Conservation (phyloP, 148 eudicot genomes). For the Pharnaceum exiguum region DNA sequence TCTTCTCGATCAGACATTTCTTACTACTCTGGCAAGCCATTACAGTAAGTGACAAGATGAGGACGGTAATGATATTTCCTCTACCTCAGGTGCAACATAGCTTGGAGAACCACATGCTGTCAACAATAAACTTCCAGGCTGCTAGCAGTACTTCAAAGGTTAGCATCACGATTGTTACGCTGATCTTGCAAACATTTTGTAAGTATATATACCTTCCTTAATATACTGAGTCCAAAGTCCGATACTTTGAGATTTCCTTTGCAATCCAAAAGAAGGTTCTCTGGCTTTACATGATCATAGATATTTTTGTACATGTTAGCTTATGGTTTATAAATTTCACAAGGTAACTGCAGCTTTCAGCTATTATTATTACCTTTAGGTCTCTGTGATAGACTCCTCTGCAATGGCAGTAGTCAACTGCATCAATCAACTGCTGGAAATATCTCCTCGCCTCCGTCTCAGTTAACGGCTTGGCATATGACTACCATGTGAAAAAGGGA, state of each 20-base stretch:
- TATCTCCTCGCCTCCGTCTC: constrained; percentile 38
- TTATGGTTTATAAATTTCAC: neutral
- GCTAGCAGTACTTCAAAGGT: neutral
- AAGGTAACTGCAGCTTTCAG: neutral
- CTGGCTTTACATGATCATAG: constrained; percentile 37
- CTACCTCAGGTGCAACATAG: constrained; percentile 50
- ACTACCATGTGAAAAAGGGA: constrained; percentile 13
- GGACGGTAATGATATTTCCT: neutral
- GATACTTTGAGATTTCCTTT: constrained; percentile 56
- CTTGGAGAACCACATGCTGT: constrained; percentile 48
- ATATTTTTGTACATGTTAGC: neutral
- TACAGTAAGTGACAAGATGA: neutral
- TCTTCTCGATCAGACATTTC: neutral
- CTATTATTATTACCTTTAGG: constrained; percentile 25
- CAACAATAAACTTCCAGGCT: constrained; percentile 38
- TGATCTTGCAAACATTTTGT: neutral
- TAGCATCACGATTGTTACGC: neutral
- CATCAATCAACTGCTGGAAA: constrained; percentile 58
- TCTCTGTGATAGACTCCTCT: constrained; percentile 45
- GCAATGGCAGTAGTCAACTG: constrained; percentile 37
- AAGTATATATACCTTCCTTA: constrained; percentile 31
- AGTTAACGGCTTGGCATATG: constrained; percentile 24
- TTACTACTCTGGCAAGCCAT: neutral
- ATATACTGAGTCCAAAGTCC: constrained; percentile 56
- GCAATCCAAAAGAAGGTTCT: constrained; percentile 51